These are phyloP conservation scores for Metschnikowia matae DNA, from an alignment of 805 yeast species.

Conservation along the genomic window DNA sequence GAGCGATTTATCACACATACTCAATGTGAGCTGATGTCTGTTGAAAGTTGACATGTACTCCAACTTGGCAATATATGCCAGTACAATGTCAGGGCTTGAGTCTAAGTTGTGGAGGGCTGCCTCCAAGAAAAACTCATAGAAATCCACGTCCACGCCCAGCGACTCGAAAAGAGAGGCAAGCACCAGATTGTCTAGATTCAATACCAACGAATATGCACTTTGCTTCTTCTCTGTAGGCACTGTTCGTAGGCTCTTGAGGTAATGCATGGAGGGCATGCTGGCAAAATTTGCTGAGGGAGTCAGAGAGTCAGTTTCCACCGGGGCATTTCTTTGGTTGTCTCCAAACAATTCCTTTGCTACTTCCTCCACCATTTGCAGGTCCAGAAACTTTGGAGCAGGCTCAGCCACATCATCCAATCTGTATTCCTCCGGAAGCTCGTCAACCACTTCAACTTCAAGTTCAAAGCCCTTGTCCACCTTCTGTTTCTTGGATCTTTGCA, in stretches of 20 bases:
- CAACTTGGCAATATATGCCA: conserved; percentile 3
- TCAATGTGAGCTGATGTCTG: conserved; percentile 33
- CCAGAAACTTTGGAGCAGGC: background rate
- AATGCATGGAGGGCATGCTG: conserved; percentile 24
- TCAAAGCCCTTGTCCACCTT: conserved; percentile 3
- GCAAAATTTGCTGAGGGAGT: conserved; percentile 10
- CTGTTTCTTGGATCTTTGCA: conserved; percentile 11
- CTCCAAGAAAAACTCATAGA: conserved; percentile 45
- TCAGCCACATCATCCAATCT: background rate
- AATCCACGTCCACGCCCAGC: conserved; percentile 48
- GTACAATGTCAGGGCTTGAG: background rate
- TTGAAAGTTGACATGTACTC: conserved; percentile 10
- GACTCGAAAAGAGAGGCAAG: conserved; percentile 31
- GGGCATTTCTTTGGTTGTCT: background rate
- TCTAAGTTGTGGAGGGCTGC: conserved; percentile 24
- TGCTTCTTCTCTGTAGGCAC: conserved; percentile 24
- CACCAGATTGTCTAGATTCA: conserved; percentile 23
- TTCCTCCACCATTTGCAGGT: conserved; percentile 1
- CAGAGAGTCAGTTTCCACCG: background rate
- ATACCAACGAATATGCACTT: conserved; percentile 35
- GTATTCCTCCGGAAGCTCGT: conserved; percentile 35
- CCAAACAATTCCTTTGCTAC: conserved; percentile 13
- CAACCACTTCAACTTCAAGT: conserved; percentile 41
- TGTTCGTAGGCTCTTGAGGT: conserved; percentile 22
- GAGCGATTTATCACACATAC: conserved; percentile 27